These are phyloP conservation scores for Boechera divaricarpa DNA, from an alignment of 345 rosid species.

Conservation along the genomic window DNA sequence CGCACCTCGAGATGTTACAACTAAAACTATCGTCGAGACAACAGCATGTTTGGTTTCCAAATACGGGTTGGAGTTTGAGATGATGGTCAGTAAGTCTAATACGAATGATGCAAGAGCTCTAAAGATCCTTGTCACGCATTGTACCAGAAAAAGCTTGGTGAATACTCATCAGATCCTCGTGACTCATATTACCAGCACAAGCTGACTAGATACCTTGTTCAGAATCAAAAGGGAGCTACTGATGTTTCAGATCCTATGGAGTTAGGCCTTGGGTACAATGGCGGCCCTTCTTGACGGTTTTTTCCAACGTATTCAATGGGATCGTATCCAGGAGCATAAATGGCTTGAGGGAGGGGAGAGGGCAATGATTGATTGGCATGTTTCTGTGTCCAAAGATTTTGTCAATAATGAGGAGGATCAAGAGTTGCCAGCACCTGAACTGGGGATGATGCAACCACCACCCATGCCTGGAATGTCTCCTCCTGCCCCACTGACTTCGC, in stretches of 20 bases:
- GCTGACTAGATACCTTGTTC: too few relatives aligned
- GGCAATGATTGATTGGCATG: conserved; percentile 1
- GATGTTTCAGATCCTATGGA: too few relatives aligned
- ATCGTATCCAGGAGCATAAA: neutral
- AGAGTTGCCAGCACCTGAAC: neutral
- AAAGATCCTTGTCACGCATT: too few relatives aligned
- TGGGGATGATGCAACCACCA: neutral
- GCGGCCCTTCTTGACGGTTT: neutral
- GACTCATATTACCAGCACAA: too few relatives aligned
- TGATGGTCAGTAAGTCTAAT: too few relatives aligned
- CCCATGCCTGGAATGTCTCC: neutral
- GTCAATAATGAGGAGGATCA: neutral
- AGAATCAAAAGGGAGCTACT: too few relatives aligned
- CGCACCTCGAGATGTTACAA: too few relatives aligned
- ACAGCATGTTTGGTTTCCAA: too few relatives aligned
- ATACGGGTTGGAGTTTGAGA: too few relatives aligned
- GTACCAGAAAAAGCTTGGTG: neutral
- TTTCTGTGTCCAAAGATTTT: neutral
- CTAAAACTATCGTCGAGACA: too few relatives aligned
- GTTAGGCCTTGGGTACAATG: too few relatives aligned
- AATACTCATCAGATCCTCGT: too few relatives aligned
- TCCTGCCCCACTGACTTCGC: neutral
- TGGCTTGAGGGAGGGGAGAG: neutral
- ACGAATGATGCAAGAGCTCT: neutral
- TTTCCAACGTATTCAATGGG: neutral